phyloP scores from a whole-genome alignment of 2,329 filamentous ascomycete species.

The Westerdykella ornata region DNA sequence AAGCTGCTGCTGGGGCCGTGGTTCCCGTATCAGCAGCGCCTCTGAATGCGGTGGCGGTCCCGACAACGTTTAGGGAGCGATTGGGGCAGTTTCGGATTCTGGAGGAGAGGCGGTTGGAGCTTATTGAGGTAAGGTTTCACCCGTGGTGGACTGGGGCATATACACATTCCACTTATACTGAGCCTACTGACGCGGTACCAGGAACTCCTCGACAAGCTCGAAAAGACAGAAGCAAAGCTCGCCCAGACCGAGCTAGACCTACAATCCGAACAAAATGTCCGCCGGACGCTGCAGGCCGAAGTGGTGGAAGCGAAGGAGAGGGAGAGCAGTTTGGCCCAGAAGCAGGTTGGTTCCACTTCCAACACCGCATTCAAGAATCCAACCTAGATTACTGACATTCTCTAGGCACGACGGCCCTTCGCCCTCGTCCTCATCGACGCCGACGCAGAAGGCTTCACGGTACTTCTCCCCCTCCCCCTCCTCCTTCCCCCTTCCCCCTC shows the following conservation, averaged over 20 bases:
- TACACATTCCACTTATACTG: neutral
- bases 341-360: too few relatives aligned
- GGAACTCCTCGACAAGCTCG: constrained; percentile 35
- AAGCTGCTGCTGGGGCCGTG: constrained; percentile 3
- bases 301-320: constrained; percentile 26
- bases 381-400: constrained; percentile 6
- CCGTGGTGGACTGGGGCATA: neutral
- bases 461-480: constrained; percentile 7
- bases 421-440: constrained; percentile 34
- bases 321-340: constrained; percentile 25
- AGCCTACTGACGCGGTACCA: constrained; percentile 5
- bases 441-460: constrained; percentile 34
- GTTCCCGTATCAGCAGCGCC: constrained; percentile 4
- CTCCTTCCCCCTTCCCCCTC: neutral
- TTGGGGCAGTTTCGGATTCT: constrained; percentile 33
- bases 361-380: neutral
- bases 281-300: constrained; percentile 32
- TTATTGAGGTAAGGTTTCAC: constrained; percentile 28
- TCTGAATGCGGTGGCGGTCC: constrained; percentile 9
- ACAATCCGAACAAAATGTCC: constrained; percentile 34
- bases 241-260: constrained; percentile 34
- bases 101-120: constrained; percentile 32
- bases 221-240: constrained; percentile 33
- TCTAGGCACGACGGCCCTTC: constrained; percentile 29
- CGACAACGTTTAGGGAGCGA: constrained; percentile 28